These are phyloP conservation scores for Saccharomyces hybrid DNA, from an alignment of 1,139 yeast genomes.

Conservation along the genomic window DNA sequence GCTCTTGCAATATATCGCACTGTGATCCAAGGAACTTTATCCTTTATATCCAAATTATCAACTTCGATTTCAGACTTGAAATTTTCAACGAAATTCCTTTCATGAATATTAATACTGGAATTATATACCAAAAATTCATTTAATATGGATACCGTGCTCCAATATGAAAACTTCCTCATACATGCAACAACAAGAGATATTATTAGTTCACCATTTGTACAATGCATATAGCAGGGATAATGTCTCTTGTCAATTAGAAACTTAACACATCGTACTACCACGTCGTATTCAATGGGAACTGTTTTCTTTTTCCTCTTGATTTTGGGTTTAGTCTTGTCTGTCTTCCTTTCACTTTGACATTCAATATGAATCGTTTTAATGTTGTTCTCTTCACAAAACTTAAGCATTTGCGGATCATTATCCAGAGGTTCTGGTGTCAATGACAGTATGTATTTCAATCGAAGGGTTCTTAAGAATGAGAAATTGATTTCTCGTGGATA, in stretches of 20 bases:
- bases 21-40: conserved; percentile 30
- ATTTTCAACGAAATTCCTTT: conserved; percentile 73
- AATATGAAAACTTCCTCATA: conserved; percentile 69
- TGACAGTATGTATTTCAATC: conserved; percentile 66
- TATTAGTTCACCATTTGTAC: conserved; percentile 84
- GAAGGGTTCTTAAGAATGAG: conserved; percentile 61
- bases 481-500: conserved; percentile 74
- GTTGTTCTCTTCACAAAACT: conserved; percentile 41
- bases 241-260: conserved; percentile 50
- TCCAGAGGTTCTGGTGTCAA: conserved; percentile 69
- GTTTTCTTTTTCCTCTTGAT: conserved; percentile 74
- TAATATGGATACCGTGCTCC: conserved; percentile 85
- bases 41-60: conserved; percentile 19
- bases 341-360: conserved; percentile 42
- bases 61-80: conserved; percentile 60
- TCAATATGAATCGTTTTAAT: conserved; percentile 54
- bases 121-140: conserved; percentile 78
- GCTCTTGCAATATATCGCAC: conserved; percentile 13
- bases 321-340: conserved; percentile 32
- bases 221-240: conserved; percentile 76
- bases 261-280: conserved; percentile 52
- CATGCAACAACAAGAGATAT: conserved; percentile 83
- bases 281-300: conserved; percentile 65
- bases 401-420: conserved; percentile 15
- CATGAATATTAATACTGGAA: conserved; percentile 75